phyloP scores from a whole-genome alignment of 1,284 basidiomycete species.

The Tylopilus orsonianus region DNA sequence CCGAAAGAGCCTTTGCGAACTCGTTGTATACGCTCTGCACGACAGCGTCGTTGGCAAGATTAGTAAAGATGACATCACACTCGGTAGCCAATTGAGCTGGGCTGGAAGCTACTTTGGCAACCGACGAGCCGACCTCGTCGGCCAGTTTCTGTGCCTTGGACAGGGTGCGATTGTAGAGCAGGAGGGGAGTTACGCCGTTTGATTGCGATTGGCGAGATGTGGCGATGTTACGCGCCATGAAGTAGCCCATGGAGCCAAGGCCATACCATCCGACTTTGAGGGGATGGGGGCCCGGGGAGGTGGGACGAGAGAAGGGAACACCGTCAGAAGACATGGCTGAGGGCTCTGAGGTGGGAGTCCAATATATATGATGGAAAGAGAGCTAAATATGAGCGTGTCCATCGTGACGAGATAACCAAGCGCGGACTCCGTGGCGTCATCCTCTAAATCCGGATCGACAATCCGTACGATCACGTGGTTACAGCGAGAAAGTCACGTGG shows the following conservation, averaged over 20 bases:
- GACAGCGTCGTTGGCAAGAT: slow-evolving; percentile 71
- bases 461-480: slow-evolving; percentile 4
- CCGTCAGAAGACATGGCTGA: slow-evolving; percentile 19
- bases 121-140: slow-evolving; percentile 53
- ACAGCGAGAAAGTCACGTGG: slow-evolving; percentile 18
- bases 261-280: slow-evolving; percentile 62
- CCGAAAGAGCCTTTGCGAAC: slow-evolving; percentile 58
- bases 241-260: slow-evolving; percentile 67
- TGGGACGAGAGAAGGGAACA: slow-evolving; percentile 61
- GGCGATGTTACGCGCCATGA: slow-evolving; percentile 78
- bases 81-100: slow-evolving; percentile 58
- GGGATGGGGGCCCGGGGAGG: slow-evolving; percentile 43
- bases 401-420: background rate
- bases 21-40: slow-evolving; percentile 68
- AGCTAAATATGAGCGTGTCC: slow-evolving; percentile 10
- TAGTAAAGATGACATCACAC: slow-evolving; percentile 83
- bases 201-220: slow-evolving; percentile 43
- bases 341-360: slow-evolving; percentile 5
- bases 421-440: background rate
- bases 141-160: slow-evolving; percentile 59
- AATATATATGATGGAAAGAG: background rate
- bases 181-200: slow-evolving; percentile 42
- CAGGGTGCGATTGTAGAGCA: slow-evolving; percentile 68
- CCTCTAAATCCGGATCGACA: background rate
- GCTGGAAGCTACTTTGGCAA: slow-evolving; percentile 46